phyloP scores from a whole-genome alignment of 2,329 filamentous ascomycete species.

The Diplodia scrobiculata region DNA sequence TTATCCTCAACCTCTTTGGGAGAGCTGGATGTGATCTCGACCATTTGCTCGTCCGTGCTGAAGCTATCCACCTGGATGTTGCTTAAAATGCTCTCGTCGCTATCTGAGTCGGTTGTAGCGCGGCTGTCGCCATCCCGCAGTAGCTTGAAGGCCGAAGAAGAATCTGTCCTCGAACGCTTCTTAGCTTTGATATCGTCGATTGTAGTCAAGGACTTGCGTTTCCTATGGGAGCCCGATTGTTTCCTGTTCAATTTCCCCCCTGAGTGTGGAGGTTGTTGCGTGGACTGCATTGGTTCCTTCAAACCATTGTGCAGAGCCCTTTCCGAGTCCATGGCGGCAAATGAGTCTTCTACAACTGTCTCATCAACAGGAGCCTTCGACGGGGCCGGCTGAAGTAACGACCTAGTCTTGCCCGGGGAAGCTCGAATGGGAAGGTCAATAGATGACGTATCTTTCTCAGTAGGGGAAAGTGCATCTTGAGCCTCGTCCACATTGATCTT shows the following conservation, averaged over 20 bases:
- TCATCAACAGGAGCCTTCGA: background rate
- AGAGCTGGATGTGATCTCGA: background rate
- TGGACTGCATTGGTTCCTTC: background rate
- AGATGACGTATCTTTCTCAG: slow-evolving; percentile 8
- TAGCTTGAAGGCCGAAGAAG: background rate
- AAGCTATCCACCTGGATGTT: slow-evolving; percentile 45
- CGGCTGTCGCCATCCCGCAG: slow-evolving; percentile 23
- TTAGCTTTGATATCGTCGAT: slow-evolving; percentile 30
- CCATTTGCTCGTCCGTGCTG: background rate
- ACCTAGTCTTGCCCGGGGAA: background rate
- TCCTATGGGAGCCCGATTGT: slow-evolving; percentile 24
- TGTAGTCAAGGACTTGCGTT: slow-evolving; percentile 34
- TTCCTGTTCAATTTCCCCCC: background rate
- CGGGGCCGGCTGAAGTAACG: background rate
- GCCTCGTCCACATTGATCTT: background rate
- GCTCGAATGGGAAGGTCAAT: slow-evolving; percentile 2
- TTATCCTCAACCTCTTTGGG: background rate
- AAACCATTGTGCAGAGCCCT: background rate
- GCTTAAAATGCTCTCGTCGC: slow-evolving; percentile 44
- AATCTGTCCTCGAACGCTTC: slow-evolving; percentile 31
- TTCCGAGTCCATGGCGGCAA: background rate
- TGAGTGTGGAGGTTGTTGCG: background rate
- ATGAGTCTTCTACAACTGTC: slow-evolving; percentile 17
- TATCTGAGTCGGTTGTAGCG: slow-evolving; percentile 23
- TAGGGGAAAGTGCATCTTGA: background rate